Evolutionary conservation across 1,139 yeast genomes (phyloP).

Genomic region (Magnusiomyces magnusii): DNA sequence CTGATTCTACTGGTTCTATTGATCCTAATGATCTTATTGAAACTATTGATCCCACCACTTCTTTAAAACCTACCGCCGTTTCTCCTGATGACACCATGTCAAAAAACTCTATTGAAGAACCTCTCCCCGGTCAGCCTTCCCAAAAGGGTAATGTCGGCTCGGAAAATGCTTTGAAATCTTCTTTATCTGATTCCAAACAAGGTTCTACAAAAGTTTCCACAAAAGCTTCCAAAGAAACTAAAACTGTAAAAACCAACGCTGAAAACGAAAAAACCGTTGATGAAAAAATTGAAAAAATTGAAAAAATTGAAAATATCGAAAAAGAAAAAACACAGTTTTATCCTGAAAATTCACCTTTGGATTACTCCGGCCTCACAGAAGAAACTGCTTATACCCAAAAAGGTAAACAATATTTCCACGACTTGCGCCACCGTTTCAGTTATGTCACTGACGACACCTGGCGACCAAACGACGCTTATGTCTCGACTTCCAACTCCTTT

Average conservation of each 20-base stretch:
- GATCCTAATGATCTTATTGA: neutral
- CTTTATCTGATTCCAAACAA: no score
- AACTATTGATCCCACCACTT: neutral
- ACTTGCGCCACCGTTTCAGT: neutral
- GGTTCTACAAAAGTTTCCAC: no score
- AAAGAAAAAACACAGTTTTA: no score
- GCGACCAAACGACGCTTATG: conserved; percentile 13
- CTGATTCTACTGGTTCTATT: neutral
- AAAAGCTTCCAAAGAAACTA: no score
- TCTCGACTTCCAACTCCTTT: neutral
- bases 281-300: no score
- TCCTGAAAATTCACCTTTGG: no score
- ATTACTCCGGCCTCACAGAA: neutral
- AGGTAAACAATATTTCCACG: neutral
- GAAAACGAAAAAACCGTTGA: neutral
- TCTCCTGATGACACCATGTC: neutral
- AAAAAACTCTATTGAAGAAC: no score
- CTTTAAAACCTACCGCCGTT: neutral
- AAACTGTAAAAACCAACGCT: neutral
- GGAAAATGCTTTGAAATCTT: no score
- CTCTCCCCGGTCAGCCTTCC: no score
- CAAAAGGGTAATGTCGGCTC: no score
- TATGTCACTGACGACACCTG: conserved; percentile 13
- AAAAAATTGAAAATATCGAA: no score
- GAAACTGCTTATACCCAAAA: neutral